Evolutionary conservation across 257 asterid species (phyloP), one percentile per base, ranked within the genome.

Genomic region (Scutellaria baicalensis): DNA sequence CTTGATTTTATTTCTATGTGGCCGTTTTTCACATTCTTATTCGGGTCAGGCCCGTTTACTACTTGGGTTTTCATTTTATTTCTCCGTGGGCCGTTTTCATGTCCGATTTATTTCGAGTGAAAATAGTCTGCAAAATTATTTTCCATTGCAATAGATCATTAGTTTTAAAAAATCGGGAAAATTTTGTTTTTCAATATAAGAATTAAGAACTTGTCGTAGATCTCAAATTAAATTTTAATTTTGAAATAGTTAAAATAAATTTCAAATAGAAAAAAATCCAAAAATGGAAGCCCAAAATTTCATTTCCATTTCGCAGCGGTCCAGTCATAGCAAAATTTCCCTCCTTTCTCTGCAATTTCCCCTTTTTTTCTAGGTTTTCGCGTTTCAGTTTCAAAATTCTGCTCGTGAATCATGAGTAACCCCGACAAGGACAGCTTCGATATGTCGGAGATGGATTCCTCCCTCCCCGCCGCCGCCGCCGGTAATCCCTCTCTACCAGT

Each of bases 381-480:
- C 12, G 48, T 58, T 66, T 42, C 47, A 50, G 8, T 38, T 45
- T 36, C 39, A 0, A 3, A 27, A 27, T 12, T 9, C 6, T 59
- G 43, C 48, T 27, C 14, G 21, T 6, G 49, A 64, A 27, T 44
- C 79, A 91, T 84, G 91, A 84, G 84, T 45, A 77, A 79, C 14
- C 44, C 80, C 17, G 77, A 64, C 64, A 82, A 86, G 39, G 87
- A 77, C 69, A 80, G 44, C 54, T 72, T 83, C 57, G 89, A 81
- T 63, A 70, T 80, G 81, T 81, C 92, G 75, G 87, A 80, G 57
- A 71, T 80, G 79, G 88, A 84, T 17, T 64, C 91, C 69, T 67
- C 88, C 68, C 95, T 91, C 73, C 97, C 95, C 77, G 95, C 95
- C 74, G 94, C 96, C 57, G 96, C 96, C 35, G 92, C 97, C 64